Percentiles rank a stretch among this genome's conserved stretches.
phyloP scores from a whole-genome alignment of 179 eudicot genomes.

The Vitellaria paradoxa region DNA sequence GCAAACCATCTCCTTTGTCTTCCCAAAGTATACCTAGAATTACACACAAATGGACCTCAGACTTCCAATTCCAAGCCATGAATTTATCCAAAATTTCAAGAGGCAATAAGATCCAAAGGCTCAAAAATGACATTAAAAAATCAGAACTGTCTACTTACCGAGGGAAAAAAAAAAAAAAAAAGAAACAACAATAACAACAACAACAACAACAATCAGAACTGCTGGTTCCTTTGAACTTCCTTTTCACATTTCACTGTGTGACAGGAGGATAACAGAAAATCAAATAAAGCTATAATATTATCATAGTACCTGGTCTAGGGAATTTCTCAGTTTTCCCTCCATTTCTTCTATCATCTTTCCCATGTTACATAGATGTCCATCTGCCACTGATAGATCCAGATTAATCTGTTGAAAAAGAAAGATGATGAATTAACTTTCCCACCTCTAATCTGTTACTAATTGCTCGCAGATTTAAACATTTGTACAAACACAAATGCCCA shows the following conservation, averaged over 20 bases:
- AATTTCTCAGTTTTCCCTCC: constrained; percentile 90
- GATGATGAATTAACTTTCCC: not conserved
- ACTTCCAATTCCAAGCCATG: too few relatives aligned
- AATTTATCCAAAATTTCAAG: too few relatives aligned
- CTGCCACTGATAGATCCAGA: constrained; percentile 76
- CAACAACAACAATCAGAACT: too few relatives aligned
- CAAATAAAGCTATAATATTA: not conserved
- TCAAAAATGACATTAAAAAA: too few relatives aligned
- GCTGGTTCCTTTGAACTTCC: too few relatives aligned
- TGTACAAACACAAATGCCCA: too few relatives aligned
- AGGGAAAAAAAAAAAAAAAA: too few relatives aligned
- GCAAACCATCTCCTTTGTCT: constrained; percentile 98
- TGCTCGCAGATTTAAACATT: too few relatives aligned
- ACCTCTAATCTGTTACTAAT: not conserved
- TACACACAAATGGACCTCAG: not conserved
- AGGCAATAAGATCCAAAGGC: too few relatives aligned
- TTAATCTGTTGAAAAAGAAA: constrained; percentile 50
- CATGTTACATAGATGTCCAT: constrained; percentile 96
- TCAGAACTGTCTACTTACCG: too few relatives aligned
- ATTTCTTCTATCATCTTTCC: constrained; percentile 97
- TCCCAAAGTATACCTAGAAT: constrained; percentile 91
- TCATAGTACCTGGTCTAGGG: constrained; percentile 76
- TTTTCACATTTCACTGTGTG: too few relatives aligned
- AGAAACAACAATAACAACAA: too few relatives aligned
- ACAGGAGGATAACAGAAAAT: not conserved